These are phyloP conservation scores for Alectoria sarmentosa DNA, from an alignment of 495 filamentous ascomycete genomes.

Conservation along the genomic window DNA sequence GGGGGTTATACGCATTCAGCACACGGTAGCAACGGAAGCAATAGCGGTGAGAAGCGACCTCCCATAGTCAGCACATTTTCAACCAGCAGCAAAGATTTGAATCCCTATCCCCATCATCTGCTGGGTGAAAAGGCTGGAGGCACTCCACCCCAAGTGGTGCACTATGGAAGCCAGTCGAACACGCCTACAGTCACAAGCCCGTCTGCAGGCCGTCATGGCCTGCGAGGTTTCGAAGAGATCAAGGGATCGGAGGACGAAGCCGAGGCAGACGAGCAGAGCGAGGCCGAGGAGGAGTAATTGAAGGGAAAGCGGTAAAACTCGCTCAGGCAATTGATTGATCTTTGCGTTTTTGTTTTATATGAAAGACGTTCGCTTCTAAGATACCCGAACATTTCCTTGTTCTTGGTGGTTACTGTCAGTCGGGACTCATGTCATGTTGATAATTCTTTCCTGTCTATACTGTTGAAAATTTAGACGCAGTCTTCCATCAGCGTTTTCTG, in stretches of 20 bases:
- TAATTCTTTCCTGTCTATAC: conserved; percentile 7
- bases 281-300: conserved; percentile 7
- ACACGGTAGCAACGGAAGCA: conserved; percentile 31
- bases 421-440: not conserved
- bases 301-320: not conserved
- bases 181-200: conserved; percentile 39
- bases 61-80: conserved; percentile 68
- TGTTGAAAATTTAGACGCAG: not conserved
- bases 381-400: conserved; percentile 20
- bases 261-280: conserved; percentile 1
- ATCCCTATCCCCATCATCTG: conserved; percentile 62
- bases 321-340: not conserved
- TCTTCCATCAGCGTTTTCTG: not conserved
- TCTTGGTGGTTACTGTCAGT: conserved; percentile 2
- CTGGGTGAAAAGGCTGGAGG: conserved; percentile 52
- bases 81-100: conserved; percentile 65
- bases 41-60: conserved; percentile 46
- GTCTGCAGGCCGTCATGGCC: conserved; percentile 9
- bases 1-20: conserved; percentile 36
- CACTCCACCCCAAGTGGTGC: conserved; percentile 53
- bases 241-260: conserved; percentile 7
- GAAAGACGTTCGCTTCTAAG: conserved; percentile 20
- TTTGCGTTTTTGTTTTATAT: not conserved
- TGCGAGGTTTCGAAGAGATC: conserved; percentile 13
- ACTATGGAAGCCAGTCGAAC: conserved; percentile 58